phyloP scores from a whole-genome alignment of 2,329 filamentous ascomycete species.

The Arthroderma uncinatum region DNA sequence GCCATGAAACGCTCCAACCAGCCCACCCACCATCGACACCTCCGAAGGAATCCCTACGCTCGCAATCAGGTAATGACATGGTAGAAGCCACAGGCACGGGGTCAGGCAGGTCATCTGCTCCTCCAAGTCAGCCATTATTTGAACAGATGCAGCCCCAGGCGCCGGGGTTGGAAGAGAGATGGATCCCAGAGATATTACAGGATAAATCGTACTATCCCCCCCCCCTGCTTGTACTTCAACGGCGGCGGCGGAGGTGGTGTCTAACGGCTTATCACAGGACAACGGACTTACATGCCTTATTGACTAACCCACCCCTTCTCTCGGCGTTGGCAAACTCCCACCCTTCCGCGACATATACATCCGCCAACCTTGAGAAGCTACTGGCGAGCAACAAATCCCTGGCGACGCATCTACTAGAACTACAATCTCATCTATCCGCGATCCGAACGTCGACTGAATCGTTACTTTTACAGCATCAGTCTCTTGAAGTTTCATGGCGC shows the following conservation, averaged over 20 bases:
- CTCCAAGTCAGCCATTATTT: slow-evolving; percentile 12
- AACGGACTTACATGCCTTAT: slow-evolving; percentile 58
- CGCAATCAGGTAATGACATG: slow-evolving; percentile 8
- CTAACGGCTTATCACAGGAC: slow-evolving; percentile 17
- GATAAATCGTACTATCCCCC: slow-evolving; percentile 61
- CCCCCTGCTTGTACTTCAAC: slow-evolving; percentile 1
- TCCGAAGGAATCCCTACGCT: slow-evolving; percentile 19
- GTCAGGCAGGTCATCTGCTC: slow-evolving; percentile 9
- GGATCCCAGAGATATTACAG: slow-evolving; percentile 65
- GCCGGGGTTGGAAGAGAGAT: slow-evolving; percentile 47
- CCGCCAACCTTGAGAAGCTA: slow-evolving; percentile 52
- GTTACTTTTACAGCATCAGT: slow-evolving; percentile 69
- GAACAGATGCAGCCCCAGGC: slow-evolving; percentile 20
- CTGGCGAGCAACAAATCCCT: slow-evolving; percentile 62
- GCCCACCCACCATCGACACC: slow-evolving; percentile 43
- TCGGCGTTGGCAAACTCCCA: slow-evolving; percentile 67
- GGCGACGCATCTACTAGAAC: slow-evolving; percentile 38
- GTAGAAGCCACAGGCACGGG: not conserved
- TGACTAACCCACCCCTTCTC: slow-evolving; percentile 58
- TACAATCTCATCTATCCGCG: slow-evolving; percentile 39
- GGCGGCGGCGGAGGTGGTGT: slow-evolving; percentile 12
- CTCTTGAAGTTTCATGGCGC: slow-evolving; percentile 84
- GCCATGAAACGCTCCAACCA: slow-evolving; percentile 28
- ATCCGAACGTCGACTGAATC: slow-evolving; percentile 61
- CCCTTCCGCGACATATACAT: slow-evolving; percentile 56